These are phyloP conservation scores for Tylopilus sp. DNA, from an alignment of 768 basidiomycete species.

Conservation along the genomic window DNA sequence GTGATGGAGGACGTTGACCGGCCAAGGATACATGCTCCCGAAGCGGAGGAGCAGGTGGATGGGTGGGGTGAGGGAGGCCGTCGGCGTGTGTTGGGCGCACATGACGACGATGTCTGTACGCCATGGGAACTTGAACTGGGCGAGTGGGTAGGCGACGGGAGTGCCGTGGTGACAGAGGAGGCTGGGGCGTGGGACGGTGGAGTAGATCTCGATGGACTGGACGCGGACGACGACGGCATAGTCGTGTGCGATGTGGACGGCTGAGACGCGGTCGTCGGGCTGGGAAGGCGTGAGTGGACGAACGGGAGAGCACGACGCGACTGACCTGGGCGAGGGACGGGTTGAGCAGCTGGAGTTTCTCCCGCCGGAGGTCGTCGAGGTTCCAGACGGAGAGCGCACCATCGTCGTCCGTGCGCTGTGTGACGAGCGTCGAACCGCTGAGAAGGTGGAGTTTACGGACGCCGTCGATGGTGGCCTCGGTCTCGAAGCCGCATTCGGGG, in stretches of 20 bases:
- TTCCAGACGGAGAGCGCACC: conserved; percentile 38
- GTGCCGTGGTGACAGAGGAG: conserved; percentile 13
- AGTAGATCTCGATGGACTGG: conserved; percentile 43
- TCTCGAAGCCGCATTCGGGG: conserved; percentile 38
- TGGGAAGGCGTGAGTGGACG: neutral
- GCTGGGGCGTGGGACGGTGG: conserved; percentile 25
- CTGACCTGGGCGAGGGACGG: conserved; percentile 32
- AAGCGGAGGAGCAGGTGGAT: conserved; percentile 60
- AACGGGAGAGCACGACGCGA: neutral
- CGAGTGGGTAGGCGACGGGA: conserved; percentile 40
- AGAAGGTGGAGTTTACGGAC: conserved; percentile 36
- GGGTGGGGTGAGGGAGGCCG: conserved; percentile 12
- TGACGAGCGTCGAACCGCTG: conserved; percentile 37
- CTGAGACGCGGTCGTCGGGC: conserved; percentile 39
- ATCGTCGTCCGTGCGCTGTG: conserved; percentile 27
- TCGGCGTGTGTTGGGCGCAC: conserved; percentile 24
- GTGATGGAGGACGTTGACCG: conserved; percentile 66
- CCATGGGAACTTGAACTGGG: conserved; percentile 51
- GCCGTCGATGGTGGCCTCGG: conserved; percentile 31
- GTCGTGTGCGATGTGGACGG: conserved; percentile 40
- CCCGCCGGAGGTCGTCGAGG: conserved; percentile 27
- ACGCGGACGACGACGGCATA: conserved; percentile 46
- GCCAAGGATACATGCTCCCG: conserved; percentile 61
- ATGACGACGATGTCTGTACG: conserved; percentile 51
- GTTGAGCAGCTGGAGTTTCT: conserved; percentile 36